A percentile compares a stretch with the other conserved stretches of the same genome.
phyloP scores from a whole-genome alignment of 225 moss, liverwort and hornwort genomes.

The Bryum argenteum region DNA sequence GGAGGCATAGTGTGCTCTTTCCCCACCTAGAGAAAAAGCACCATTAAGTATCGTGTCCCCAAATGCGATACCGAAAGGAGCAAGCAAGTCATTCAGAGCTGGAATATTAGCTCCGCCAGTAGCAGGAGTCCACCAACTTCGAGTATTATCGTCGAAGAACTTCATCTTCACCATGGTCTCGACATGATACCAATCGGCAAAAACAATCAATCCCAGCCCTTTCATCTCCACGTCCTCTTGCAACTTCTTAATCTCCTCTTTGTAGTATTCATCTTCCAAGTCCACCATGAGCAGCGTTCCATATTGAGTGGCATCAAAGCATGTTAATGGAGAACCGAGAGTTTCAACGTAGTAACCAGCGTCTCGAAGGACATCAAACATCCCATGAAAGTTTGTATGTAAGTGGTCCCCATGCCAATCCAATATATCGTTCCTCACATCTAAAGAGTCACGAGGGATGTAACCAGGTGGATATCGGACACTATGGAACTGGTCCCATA shows the following conservation, averaged over 20 bases:
- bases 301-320: conserved; percentile 92
- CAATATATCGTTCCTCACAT: conserved; percentile 87
- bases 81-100: conserved; percentile 84
- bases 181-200: conserved; percentile 97
- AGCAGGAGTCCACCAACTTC: conserved; percentile 98
- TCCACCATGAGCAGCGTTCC: conserved; percentile 96
- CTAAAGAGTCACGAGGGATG: conserved; percentile 87
- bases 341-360: conserved; percentile 84
- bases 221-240: conserved; percentile 75
- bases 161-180: conserved; percentile 97
- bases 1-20: conserved; percentile 87
- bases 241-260: conserved; percentile 84
- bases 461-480: conserved; percentile 91
- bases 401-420: conserved; percentile 96
- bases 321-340: conserved; percentile 86
- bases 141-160: conserved; percentile 96
- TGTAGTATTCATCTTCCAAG: conserved; percentile 87
- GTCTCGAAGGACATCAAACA: conserved; percentile 86
- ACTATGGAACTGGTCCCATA: conserved; percentile 97
- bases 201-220: conserved; percentile 87
- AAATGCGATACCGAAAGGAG: conserved; percentile 94
- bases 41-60: conserved; percentile 88
- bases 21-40: conserved; percentile 84
- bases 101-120: conserved; percentile 96
- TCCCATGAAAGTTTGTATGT: conserved; percentile 92